Base-by-base conservation (phyloP, 2,329 filamentous ascomycete species). In the Xylogone sp. region DNA sequence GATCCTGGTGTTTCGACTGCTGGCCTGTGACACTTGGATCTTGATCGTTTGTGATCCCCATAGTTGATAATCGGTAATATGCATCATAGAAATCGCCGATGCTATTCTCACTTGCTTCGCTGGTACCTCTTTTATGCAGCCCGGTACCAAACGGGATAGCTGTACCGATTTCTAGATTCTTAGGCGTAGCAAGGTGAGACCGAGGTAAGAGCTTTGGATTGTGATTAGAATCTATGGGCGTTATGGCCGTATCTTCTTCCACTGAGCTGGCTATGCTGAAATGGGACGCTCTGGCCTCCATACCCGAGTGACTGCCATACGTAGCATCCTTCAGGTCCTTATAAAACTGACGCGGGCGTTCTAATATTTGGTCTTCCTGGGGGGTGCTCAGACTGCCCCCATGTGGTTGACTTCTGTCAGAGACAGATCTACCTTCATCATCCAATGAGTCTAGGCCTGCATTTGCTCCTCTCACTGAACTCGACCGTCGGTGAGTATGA, bases 1-100 rank as follows among this genome's bases (percentile, higher is more conserved):
- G 24, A 10, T 27, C 53, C 56, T 76, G 68, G 53, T 63, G 67
- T 0, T 73, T 72, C 1, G 51, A 57, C 2, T 55, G 67, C 16
- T 68, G n/a, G n/a, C n/a, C n/a, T n/a, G n/a, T n/a, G n/a, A n/a
- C n/a, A n/a, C n/a, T n/a, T n/a, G 13, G 27, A 13, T 13, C 27
- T 31, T 31, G 27, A 31, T 31, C 27, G n/a, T n/a, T n/a, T n/a
- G 27, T 31, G 27, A 31, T 31, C 27, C 27, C 27, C 34, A 39
- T 39, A 39, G 34, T 39, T 39, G 34, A 39, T 16, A 39, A 16
- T 16, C 58, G 22, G 46, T 59, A 62, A 53, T 62, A 62, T 3
- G 55, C 48, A 50, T 61, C 59, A 31, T 62, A 61, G 48, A 61
- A 59, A 21, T 59, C 57, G 16, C 52, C 51, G 4, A 61, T 57